These are phyloP conservation scores for Aspergillus niger DNA, from an alignment of 2,329 filamentous ascomycete genomes.

Conservation along the genomic window DNA sequence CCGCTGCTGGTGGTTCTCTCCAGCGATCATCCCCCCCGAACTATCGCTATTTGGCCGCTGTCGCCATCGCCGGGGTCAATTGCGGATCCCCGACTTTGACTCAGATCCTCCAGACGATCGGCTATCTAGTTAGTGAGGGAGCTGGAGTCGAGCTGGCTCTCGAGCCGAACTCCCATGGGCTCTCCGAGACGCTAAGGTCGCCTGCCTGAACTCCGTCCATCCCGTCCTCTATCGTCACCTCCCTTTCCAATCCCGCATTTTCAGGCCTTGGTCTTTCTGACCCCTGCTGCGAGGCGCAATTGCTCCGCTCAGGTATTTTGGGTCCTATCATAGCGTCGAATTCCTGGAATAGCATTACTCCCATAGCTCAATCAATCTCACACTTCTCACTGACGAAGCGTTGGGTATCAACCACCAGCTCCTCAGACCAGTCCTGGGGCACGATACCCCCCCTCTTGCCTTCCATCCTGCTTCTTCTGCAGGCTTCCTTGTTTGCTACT, in stretches of 20 bases:
- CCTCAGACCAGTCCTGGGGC: background rate
- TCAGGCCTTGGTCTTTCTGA: background rate
- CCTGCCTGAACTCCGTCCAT: background rate
- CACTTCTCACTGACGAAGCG: background rate
- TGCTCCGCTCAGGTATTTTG: background rate
- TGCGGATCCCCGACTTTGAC: conserved; percentile 18
- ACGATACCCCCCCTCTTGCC: background rate
- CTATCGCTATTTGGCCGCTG: conserved; percentile 16
- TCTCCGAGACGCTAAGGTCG: background rate
- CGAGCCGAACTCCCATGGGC: background rate
- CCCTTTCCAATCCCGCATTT: background rate
- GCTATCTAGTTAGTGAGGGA: background rate
- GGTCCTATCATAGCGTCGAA: background rate
- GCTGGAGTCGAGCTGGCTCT: conserved; percentile 1
- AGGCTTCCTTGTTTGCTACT: background rate
- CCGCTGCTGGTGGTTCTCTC: background rate
- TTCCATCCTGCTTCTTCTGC: conserved; percentile 1
- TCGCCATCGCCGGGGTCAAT: conserved; percentile 15
- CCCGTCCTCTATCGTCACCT: background rate
- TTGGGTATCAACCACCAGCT: background rate
- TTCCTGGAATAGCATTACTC: background rate
- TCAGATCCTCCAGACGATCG: conserved; percentile 3
- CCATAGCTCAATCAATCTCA: background rate
- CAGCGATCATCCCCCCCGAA: background rate
- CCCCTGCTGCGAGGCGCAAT: background rate